Base-by-base conservation (phyloP, 305 asterid genomes). In the Fraxinus paxiana region DNA sequence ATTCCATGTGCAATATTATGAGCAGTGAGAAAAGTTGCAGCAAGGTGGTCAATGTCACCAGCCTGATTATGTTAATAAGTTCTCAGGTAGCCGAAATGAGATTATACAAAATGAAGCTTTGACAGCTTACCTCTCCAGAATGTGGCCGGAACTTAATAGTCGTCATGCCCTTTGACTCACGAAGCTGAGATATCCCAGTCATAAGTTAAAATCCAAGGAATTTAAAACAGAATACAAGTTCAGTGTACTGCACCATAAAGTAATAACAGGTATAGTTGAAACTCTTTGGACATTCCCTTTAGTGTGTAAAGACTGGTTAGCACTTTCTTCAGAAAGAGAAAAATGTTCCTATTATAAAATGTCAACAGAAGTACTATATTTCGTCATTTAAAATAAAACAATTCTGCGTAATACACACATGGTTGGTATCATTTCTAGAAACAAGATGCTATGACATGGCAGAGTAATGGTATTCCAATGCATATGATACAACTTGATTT, bases 31-130 rank as follows among this genome's bases (percentile, higher is more conserved):
- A 93, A 96, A 69, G 98, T 91, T 82, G 98, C 98, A 0, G 98
- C 99, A 80, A 96, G 98, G 89, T 96, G 98, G 88, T 96, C 99
- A 77, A 94, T 87, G 82, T 94, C 99, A 82, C 99, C 99, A 71
- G 98, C 98, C 99, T 96, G 91, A 86, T 83, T 84, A 83, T 38
- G 56, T 76, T 31, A 78, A 48, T 17, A 73, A 63, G 13, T 77
- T 81, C 26, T 20, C 26, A 78, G 82, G 67, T 38, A 46, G 78
- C 73, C 10, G 70, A 41, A 84, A 70, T 63, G 20, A 26, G 30
- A 13, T 73, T 22, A 33, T 24, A 12, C 22, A 10, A 18, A 72
- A 79, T 67, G 76, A 35, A 77, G 28, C 43, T 72, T n/a, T 38
- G 83, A 37, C 38, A 31, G 73, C 83, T 75, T 87, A 93, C 98